Base-by-base conservation (phyloP, 306 rosid genomes). In the Castanospermum australe region DNA sequence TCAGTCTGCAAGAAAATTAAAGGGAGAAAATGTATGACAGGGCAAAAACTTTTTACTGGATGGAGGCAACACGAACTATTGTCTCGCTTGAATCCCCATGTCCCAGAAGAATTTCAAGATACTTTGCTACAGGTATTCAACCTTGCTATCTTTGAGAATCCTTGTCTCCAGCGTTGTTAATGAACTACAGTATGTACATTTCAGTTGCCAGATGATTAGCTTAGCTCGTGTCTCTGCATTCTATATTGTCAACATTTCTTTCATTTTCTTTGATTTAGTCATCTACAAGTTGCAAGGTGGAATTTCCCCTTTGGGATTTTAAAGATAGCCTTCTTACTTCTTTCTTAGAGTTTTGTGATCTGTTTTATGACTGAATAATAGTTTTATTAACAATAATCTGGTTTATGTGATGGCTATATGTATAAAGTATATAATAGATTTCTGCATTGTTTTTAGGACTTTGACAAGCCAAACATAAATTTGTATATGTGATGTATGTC, bases 1-100 rank as follows among this genome's bases (percentile, higher is more conserved):
- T 87, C 96, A 20, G 84, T 60, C 14, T 84, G 87, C 76, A 82
- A 74, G 82, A 91, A 91, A 67, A 24, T 56, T 45, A 88, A 88
- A 76, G 93, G 85, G 59, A 89, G 79, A 74, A 93, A 88, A 82
- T 75, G 88, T 70, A 61, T 68, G 24, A 84, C 41, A 1, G 96
- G 97, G 6, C 68, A 79, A 67, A 93, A 91, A 79, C 81, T 89
- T 64, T 88, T 93, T 79, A 69, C 90, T 0, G 94, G 90, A 51
- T 81, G 87, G 91, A 88, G 89, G 78, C 94, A 89, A 74, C 86
- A 83, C 17, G 92, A 88, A 75, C 79, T 93, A 20, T 25, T 88
- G 67, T 89, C 94, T 84, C 97, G 93, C 78, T 74, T 93, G 84
- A 79, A 62, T 76, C 76, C 87, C 21, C 90, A n/a, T 21, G 82